These are phyloP conservation scores for Trichodelitschia bisporula DNA, from an alignment of 495 filamentous ascomycete species.

Conservation along the genomic window DNA sequence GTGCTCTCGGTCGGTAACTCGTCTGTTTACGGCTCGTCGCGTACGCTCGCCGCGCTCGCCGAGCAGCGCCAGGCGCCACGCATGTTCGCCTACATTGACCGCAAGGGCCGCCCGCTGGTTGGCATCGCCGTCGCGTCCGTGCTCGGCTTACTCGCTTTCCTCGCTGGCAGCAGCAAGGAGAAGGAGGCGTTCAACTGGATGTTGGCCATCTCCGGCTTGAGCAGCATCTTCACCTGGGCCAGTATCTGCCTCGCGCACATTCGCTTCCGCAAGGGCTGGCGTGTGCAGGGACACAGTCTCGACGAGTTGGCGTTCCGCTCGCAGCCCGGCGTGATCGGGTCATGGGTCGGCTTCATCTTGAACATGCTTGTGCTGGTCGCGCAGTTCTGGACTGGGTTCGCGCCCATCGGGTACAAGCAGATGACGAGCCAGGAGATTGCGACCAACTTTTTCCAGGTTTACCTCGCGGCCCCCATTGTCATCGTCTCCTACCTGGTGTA, in stretches of 20 bases:
- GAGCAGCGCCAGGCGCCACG: constrained; percentile 16
- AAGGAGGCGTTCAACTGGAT: constrained; percentile 61
- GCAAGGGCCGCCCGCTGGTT: constrained; percentile 23
- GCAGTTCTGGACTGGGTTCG: constrained; percentile 83
- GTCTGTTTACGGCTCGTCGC: constrained; percentile 16
- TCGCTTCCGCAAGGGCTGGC: constrained; percentile 71
- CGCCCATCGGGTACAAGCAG: constrained; percentile 35
- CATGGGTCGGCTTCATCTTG: constrained; percentile 59
- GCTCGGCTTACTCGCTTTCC: constrained; percentile 55
- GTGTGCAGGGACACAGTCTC: constrained; percentile 36
- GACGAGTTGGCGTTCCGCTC: constrained; percentile 59
- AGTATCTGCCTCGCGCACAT: constrained; percentile 78
- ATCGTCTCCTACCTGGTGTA: constrained; percentile 49
- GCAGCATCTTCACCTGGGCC: constrained; percentile 81
- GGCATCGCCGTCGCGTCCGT: constrained; percentile 42
- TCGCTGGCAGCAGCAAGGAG: constrained; percentile 41
- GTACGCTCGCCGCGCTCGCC: constrained; percentile 16
- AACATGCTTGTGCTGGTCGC: constrained; percentile 66
- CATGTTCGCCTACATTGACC: constrained; percentile 17
- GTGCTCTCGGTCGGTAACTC: constrained; percentile 18
- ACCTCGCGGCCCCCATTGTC: constrained; percentile 68
- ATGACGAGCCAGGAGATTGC: constrained; percentile 21
- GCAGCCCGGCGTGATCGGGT: constrained; percentile 58
- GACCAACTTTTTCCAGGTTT: constrained; percentile 48
- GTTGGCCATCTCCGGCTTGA: constrained; percentile 68